Conservation (phyloP, 768 basidiomycete genomes). For the Leccinum imitatum region DNA sequence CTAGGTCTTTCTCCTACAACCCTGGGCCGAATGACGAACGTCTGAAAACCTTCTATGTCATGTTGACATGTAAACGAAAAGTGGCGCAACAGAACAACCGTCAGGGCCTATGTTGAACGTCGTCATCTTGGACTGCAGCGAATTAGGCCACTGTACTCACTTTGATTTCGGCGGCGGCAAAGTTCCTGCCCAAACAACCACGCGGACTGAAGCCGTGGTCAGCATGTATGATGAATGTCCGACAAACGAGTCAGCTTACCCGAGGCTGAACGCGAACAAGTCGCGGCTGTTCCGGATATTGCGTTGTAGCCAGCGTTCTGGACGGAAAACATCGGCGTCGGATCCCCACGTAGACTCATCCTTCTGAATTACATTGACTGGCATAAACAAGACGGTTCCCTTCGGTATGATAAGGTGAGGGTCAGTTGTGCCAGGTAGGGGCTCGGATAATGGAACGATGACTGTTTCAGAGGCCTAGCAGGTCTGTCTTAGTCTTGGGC, state of each 20-base stretch:
- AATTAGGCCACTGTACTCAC: constrained; percentile 28
- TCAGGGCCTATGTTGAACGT: constrained; percentile 34
- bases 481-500: constrained; percentile 5
- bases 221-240: constrained; percentile 3
- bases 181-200: constrained; percentile 58
- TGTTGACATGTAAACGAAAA: constrained; percentile 52
- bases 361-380: constrained; percentile 55
- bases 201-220: constrained; percentile 45
- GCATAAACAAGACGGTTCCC: constrained; percentile 55
- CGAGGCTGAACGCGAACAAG: constrained; percentile 58
- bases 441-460: constrained; percentile 53
- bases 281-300: constrained; percentile 39
- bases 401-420: constrained; percentile 50
- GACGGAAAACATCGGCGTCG: constrained; percentile 56
- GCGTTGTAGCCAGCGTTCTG: constrained; percentile 60
- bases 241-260: constrained; percentile 37
- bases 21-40: constrained; percentile 63
- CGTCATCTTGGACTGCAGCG: constrained; percentile 23
- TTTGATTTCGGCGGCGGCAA: constrained; percentile 61
- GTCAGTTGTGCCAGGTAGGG: constrained; percentile 45
- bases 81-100: constrained; percentile 50
- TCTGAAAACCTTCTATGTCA: constrained; percentile 62
- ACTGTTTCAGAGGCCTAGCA: constrained; percentile 51
- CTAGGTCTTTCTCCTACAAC: constrained; percentile 52
- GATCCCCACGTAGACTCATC: constrained; percentile 58